Percentiles rank a stretch among this genome's conserved stretches.
phyloP scores from a whole-genome alignment of 768 basidiomycete species.

The Goffeauzyma gilvescens region DNA sequence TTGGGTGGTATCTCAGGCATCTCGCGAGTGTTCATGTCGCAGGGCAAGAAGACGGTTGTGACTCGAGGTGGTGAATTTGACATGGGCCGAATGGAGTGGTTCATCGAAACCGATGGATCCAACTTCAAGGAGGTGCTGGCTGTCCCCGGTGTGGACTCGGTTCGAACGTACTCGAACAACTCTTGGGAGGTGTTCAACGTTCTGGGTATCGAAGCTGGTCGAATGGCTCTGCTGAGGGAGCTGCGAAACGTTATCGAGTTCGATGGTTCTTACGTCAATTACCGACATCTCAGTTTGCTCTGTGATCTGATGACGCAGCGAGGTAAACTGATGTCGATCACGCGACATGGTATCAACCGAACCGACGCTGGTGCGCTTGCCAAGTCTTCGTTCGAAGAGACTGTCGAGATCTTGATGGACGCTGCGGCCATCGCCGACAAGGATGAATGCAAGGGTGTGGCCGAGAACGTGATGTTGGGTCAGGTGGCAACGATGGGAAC shows the following conservation, averaged over 20 bases:
- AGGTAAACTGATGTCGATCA: constrained; percentile 89
- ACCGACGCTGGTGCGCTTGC: constrained; percentile 97
- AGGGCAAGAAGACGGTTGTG: constrained; percentile 60
- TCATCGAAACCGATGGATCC: constrained; percentile 88
- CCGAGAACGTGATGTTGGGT: constrained; percentile 98
- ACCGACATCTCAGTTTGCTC: constrained; percentile 84
- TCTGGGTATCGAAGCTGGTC: constrained; percentile 89
- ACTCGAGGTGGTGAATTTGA: constrained; percentile 41
- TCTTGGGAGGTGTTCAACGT: constrained; percentile 87
- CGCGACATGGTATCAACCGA: constrained; percentile 96
- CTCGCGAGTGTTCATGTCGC: constrained; percentile 77
- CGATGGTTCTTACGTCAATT: constrained; percentile 98
- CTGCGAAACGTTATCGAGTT: constrained; percentile 91
- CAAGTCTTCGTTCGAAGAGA: constrained; percentile 98
- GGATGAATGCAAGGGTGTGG: constrained; percentile 93
- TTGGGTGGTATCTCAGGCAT: constrained; percentile 83
- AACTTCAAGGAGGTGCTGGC: constrained; percentile 90
- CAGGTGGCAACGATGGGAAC: constrained; percentile 99
- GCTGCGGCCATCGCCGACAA: constrained; percentile 95
- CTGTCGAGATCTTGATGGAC: constrained; percentile 96
- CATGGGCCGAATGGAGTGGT: constrained; percentile 51
- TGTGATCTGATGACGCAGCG: constrained; percentile 98
- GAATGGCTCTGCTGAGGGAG: constrained; percentile 84
- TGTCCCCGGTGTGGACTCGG: constrained; percentile 83
- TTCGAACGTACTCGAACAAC: constrained; percentile 87